Evolutionary conservation across 108 stramenopile species (phyloP).

Genomic region (Cyclotella choctawhatcheeana): DNA sequence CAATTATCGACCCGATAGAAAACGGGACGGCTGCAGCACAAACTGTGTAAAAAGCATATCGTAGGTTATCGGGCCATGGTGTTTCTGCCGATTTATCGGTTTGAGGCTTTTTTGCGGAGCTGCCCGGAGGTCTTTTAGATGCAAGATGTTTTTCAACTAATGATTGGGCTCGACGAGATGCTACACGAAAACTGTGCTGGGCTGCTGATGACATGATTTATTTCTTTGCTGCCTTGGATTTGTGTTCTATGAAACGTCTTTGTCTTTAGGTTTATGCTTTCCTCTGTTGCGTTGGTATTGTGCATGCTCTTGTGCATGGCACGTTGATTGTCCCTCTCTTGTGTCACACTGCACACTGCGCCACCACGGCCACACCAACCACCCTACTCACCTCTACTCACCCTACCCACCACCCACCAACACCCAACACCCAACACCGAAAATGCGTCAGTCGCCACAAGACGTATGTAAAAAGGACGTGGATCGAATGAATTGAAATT

Average conservation of each 20-base stretch:
- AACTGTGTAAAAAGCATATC: constrained; percentile 37
- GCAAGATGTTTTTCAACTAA: constrained; percentile 27
- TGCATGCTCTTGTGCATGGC: no score
- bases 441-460: no score
- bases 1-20: constrained; percentile 35
- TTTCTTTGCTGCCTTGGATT: not conserved
- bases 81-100: constrained; percentile 14
- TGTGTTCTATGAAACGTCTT: no score
- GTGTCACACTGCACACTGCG: no score
- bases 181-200: constrained; percentile 14
- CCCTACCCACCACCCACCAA: no score
- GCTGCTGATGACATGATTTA: constrained; percentile 5
- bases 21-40: constrained; percentile 41
- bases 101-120: not conserved
- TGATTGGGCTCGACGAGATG: constrained; percentile 38
- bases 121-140: constrained; percentile 8
- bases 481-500: no score
- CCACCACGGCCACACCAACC: no score
- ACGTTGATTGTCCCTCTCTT: no score
- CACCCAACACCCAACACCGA: no score
- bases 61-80: constrained; percentile 35
- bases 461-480: no score
- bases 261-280: no score
- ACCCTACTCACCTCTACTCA: no score
- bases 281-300: not conserved